Conservation (phyloP, 345 rosid species). For the Fremontodendron californicum region DNA sequence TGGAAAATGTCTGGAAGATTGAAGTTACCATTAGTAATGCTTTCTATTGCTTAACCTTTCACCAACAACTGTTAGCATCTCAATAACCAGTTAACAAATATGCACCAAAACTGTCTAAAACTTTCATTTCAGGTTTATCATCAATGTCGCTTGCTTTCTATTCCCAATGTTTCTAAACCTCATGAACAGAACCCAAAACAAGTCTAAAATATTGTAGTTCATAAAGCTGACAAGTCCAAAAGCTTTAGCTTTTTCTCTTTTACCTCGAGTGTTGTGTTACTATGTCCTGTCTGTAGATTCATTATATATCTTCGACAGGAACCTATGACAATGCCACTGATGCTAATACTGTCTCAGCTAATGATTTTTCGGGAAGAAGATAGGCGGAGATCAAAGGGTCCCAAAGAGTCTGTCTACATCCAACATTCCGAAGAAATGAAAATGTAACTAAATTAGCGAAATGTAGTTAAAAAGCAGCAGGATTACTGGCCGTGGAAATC, state of each 20-base stretch:
- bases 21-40: too few species aligned
- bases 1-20: too few species aligned
- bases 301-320: not conserved
- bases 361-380: slow-evolving; percentile 49
- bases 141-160: too few species aligned
- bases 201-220: not conserved
- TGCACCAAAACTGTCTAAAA: too few species aligned
- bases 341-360: slow-evolving; percentile 42
- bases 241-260: not conserved
- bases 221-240: not conserved
- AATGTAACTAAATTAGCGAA: too few species aligned
- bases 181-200: not conserved
- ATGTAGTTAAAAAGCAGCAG: not conserved
- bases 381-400: slow-evolving; percentile 79
- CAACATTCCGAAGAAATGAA: not conserved
- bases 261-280: not conserved
- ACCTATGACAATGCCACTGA: slow-evolving; percentile 21
- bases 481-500: not conserved
- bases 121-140: not conserved
- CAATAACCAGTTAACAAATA: too few species aligned
- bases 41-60: too few species aligned
- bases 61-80: too few species aligned
- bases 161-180: too few species aligned
- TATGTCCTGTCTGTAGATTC: not conserved
- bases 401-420: slow-evolving; percentile 65